These are phyloP conservation scores for Ustilaginoidea virens DNA, from an alignment of 2,329 filamentous ascomycete species.

Conservation along the genomic window DNA sequence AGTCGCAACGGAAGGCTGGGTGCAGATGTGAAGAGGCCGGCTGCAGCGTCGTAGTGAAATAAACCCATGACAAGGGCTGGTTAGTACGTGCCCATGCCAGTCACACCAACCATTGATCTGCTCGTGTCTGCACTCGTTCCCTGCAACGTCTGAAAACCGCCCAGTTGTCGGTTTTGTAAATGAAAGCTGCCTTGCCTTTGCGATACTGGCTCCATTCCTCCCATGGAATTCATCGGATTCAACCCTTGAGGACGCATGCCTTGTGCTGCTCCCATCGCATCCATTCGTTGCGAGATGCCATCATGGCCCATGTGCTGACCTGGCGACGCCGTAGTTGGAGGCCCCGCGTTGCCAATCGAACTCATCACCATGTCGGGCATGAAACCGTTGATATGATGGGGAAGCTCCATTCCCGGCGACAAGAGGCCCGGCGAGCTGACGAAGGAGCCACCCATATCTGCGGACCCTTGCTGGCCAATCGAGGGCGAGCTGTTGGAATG, in stretches of 20 bases:
- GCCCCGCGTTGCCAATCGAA: slow-evolving; percentile 21
- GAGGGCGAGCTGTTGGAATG: slow-evolving; percentile 15
- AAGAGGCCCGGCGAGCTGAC: slow-evolving; percentile 36
- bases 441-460: slow-evolving; percentile 32
- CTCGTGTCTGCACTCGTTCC: slow-evolving; percentile 23
- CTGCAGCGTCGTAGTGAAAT: too few species aligned
- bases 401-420: slow-evolving; percentile 36
- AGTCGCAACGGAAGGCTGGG: too few species aligned
- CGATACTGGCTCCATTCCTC: slow-evolving; percentile 11
- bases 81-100: slow-evolving; percentile 10
- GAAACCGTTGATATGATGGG: slow-evolving; percentile 28
- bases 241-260: slow-evolving; percentile 13
- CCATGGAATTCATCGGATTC: slow-evolving; percentile 15
- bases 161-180: slow-evolving; percentile 13
- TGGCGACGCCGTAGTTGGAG: slow-evolving; percentile 10
- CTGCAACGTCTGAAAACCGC: slow-evolving; percentile 34
- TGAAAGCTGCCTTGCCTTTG: slow-evolving; percentile 19
- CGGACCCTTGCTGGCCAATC: slow-evolving; percentile 10
- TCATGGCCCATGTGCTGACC: slow-evolving; percentile 16
- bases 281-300: slow-evolving; percentile 13
- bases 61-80: too few species aligned
- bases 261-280: slow-evolving; percentile 9
- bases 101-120: slow-evolving; percentile 12
- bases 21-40: too few species aligned
- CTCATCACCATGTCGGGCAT: slow-evolving; percentile 41